Percentiles rank a stretch among this genome's conserved stretches.
Evolutionary conservation across 495 filamentous ascomycete genomes (phyloP).

Genomic region (Penicillium coffeae): DNA sequence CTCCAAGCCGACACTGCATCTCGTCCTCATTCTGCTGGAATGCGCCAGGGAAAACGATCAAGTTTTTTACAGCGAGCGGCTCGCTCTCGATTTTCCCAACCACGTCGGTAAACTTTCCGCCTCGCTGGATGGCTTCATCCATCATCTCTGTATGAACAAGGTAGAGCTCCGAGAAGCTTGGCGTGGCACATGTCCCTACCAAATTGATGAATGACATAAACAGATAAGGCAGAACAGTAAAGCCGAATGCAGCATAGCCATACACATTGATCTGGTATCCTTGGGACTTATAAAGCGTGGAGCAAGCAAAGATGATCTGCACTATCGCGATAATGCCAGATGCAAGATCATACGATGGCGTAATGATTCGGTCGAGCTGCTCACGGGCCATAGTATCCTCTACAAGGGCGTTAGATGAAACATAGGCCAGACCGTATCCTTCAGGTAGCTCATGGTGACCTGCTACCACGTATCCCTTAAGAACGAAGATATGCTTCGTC

Average conservation of each 20-base stretch:
- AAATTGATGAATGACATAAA: slow-evolving; percentile 66
- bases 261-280: slow-evolving; percentile 36
- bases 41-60: neutral
- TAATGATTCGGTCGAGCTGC: neutral
- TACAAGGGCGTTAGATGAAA: neutral
- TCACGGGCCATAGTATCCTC: neutral
- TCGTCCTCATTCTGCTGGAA: neutral
- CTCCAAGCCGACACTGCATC: neutral
- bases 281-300: slow-evolving; percentile 32
- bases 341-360: slow-evolving; percentile 13
- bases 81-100: neutral
- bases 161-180: slow-evolving; percentile 37
- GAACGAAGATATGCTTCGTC: neutral
- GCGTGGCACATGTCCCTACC: slow-evolving; percentile 34
- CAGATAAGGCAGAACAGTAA: slow-evolving; percentile 54
- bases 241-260: slow-evolving; percentile 42
- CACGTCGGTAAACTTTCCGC: slow-evolving; percentile 21
- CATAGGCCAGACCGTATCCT: neutral
- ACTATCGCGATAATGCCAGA: slow-evolving; percentile 33
- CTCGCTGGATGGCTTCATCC: slow-evolving; percentile 36
- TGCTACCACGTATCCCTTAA: neutral
- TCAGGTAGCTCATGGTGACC: neutral
- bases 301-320: slow-evolving; percentile 35
- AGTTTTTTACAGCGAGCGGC: neutral
- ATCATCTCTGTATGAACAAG: slow-evolving; percentile 39